phyloP scores from a whole-genome alignment of 1,284 basidiomycete genomes.

The Leccinum insolens region DNA sequence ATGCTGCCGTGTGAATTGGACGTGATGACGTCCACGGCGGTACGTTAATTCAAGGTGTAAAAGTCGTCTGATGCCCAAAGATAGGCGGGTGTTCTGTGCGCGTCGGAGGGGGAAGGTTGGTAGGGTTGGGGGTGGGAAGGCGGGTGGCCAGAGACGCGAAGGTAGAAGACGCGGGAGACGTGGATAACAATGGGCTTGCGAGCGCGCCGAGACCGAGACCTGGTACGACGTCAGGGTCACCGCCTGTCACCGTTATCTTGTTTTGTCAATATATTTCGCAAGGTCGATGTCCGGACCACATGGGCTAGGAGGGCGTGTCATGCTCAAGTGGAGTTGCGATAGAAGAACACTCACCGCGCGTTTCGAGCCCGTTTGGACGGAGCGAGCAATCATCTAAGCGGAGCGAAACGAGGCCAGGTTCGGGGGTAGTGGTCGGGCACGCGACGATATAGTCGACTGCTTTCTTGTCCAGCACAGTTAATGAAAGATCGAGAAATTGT shows the following conservation, averaged over 20 bases:
- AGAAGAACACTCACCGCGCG: conserved; percentile 59
- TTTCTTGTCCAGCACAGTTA: conserved; percentile 77
- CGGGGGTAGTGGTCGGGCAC: conserved; percentile 59
- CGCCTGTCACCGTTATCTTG: conserved; percentile 79
- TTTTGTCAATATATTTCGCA: conserved; percentile 91
- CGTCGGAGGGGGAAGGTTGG: conserved; percentile 30
- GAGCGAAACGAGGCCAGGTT: conserved; percentile 73
- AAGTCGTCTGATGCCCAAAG: no score
- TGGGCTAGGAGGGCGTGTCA: conserved; percentile 49
- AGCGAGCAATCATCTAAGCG: conserved; percentile 83
- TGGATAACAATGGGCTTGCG: conserved; percentile 17
- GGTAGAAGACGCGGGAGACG: conserved; percentile 19
- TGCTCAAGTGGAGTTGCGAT: not conserved
- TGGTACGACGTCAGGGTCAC: conserved; percentile 62
- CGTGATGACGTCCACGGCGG: conserved; percentile 61
- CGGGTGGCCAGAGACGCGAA: conserved; percentile 39
- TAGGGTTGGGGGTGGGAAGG: conserved; percentile 18
- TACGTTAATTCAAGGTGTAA: no score
- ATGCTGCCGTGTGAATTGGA: conserved; percentile 78
- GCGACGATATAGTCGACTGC: conserved; percentile 81
- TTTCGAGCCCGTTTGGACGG: conserved; percentile 72
- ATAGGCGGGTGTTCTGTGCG: conserved; percentile 39
- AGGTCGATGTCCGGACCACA: conserved; percentile 80
- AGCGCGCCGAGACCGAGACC: not conserved
- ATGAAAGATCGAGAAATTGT: conserved; percentile 50